A percentile compares a stretch with the other conserved stretches of the same genome.
phyloP scores from a whole-genome alignment of 495 filamentous ascomycete genomes.

The Cladorrhinum samala region DNA sequence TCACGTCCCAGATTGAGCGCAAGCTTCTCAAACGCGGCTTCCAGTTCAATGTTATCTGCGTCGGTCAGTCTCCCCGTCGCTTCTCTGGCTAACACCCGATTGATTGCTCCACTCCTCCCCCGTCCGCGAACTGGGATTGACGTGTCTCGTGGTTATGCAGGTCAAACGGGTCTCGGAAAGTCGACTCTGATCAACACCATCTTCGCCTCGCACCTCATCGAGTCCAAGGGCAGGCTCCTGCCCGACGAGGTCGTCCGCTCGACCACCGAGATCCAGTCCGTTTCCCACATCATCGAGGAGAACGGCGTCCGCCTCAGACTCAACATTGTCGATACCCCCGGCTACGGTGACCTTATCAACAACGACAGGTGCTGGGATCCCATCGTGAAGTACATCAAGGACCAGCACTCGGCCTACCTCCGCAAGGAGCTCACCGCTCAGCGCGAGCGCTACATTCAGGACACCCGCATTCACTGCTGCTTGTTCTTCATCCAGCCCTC shows the following conservation, averaged over 20 bases:
- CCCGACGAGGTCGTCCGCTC: slow-evolving; percentile 89
- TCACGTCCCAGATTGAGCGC: slow-evolving; percentile 95
- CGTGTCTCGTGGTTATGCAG: slow-evolving; percentile 47
- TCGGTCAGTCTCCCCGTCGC: slow-evolving; percentile 65
- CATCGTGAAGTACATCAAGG: slow-evolving; percentile 99
- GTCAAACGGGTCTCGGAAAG: slow-evolving; percentile 97
- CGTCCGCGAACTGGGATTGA: slow-evolving; percentile 28
- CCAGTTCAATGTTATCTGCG: slow-evolving; percentile 99
- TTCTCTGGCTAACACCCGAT: slow-evolving; percentile 4
- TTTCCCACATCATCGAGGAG: slow-evolving; percentile 98
- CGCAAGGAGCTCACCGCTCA: slow-evolving; percentile 99
- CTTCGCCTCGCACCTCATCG: slow-evolving; percentile 98
- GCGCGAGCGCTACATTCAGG: slow-evolving; percentile 97
- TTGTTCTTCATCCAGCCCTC: slow-evolving; percentile 99
- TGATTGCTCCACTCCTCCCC: slow-evolving; percentile 1
- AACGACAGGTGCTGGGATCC: slow-evolving; percentile 99
- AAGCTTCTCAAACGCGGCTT: slow-evolving; percentile 99
- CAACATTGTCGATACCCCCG: slow-evolving; percentile 96
- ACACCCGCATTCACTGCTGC: slow-evolving; percentile 98
- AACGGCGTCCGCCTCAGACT: slow-evolving; percentile 95
- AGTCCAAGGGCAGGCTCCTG: slow-evolving; percentile 89
- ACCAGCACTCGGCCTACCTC: slow-evolving; percentile 99
- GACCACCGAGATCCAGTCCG: slow-evolving; percentile 96
- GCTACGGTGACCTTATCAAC: slow-evolving; percentile 98
- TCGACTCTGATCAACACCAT: slow-evolving; percentile 99